Conservation (phyloP, 2,329 filamentous ascomycete species). For the Teratosphaeria destructans region DNA sequence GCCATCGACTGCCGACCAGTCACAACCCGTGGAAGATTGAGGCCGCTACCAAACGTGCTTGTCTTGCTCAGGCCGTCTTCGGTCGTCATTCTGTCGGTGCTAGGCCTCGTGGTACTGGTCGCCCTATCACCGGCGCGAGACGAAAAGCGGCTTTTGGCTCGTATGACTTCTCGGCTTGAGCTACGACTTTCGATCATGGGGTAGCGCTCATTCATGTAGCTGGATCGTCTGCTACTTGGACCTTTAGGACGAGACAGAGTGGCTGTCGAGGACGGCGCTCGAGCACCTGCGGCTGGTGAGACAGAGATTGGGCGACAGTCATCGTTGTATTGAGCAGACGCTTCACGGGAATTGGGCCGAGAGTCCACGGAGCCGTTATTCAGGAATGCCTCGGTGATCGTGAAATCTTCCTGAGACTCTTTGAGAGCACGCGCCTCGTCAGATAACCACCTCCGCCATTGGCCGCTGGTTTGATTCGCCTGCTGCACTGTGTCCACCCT, state of each 20-base stretch:
- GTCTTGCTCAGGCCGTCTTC: not conserved
- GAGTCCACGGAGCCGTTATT: not conserved
- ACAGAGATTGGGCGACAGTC: not conserved
- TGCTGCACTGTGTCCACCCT: not conserved
- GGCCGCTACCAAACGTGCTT: conserved; percentile 1
- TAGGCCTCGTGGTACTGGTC: not conserved
- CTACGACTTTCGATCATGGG: conserved; percentile 29
- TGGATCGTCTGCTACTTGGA: conserved; percentile 14
- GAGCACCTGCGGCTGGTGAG: conserved; percentile 1
- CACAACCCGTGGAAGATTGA: conserved; percentile 1
- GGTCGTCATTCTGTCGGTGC: not conserved
- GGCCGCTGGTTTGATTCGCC: conserved; percentile 27
- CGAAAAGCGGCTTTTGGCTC: not conserved
- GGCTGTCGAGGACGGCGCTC: conserved; percentile 1
- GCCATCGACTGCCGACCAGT: conserved; percentile 4
- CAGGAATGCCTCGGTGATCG: conserved; percentile 4
- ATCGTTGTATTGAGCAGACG: not conserved
- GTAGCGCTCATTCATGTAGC: conserved; percentile 37
- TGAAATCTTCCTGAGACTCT: conserved; percentile 3
- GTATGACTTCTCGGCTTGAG: conserved; percentile 11
- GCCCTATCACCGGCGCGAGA: not conserved
- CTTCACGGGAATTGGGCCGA: not conserved
- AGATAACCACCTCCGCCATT: conserved; percentile 39
- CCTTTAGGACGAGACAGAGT: conserved; percentile 2
- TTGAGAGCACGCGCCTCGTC: conserved; percentile 33